Base-by-base conservation (phyloP, 768 basidiomycete genomes). In the Leccinum aurantiacum region DNA sequence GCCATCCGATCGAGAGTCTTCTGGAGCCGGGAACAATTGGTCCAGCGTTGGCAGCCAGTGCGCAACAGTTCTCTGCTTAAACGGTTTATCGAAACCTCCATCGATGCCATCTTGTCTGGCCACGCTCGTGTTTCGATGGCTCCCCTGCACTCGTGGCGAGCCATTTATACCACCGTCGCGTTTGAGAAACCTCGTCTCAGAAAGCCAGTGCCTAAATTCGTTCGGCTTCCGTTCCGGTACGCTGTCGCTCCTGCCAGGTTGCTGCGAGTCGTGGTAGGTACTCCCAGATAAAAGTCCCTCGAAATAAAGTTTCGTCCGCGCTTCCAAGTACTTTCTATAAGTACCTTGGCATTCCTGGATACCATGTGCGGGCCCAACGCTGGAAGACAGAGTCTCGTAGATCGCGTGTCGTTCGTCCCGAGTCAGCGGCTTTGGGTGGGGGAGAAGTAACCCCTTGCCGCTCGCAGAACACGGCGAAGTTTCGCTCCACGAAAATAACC, bases 301-400 rank as follows among this genome's bases (percentile, higher is more conserved):
- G 60, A 77, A 84, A 68, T 81, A 84, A 31, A 77, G 71, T 58
- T 75, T 75, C 24, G 75, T 72, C 63, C 77, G 80, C 54, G 79
- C 75, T 56, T 79, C 74, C 84, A 84, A 85, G 63, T 79, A 77
- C 53, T 75, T 71, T 60, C 74, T 75, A 67, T 87, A 86, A 9
- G 80, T 79, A 22, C 82, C 83, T 59, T 80, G 76, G 48, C 75
- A 77, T 67, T 86, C 83, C 60, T 80, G 77, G 47, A 84, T 75
- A 46, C 80, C 80, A 33, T 68, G 58, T 19, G 78, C 74, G 58
- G 78, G 76, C 14, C 79, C 80, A 53, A 87, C 77, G 48, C 74
- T 79, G 61, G 74, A 76, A 59, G 82, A 78, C 41, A 88, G 72
- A 27, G 81, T 70, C 53, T 80, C 75, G 63, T 88, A 88, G 58